A percentile compares a stretch with the other conserved stretches of the same genome.
phyloP scores from a whole-genome alignment of 257 asterid genomes.

The Primulina huaijiensis region DNA sequence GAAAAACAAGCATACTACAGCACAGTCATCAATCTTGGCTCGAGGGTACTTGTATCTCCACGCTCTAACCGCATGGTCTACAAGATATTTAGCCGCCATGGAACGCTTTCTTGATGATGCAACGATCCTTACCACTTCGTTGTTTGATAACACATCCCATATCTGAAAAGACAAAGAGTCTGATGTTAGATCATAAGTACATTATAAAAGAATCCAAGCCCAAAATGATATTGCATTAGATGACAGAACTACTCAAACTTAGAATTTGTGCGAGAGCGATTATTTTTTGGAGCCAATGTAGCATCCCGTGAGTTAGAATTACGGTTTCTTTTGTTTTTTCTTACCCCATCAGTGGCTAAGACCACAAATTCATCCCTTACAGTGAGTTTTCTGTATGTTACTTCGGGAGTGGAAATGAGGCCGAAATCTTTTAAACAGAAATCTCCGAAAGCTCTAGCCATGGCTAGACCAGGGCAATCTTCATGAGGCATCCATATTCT shows the following conservation, averaged over 20 bases:
- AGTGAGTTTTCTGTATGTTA: constrained; percentile 52
- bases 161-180: constrained; percentile 30
- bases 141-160: constrained; percentile 80
- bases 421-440: constrained; percentile 83
- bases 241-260: not conserved
- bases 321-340: constrained; percentile 4
- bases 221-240: not conserved
- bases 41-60: constrained; percentile 69
- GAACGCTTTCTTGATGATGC: constrained; percentile 62
- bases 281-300: no score
- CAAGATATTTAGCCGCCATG: constrained; percentile 53
- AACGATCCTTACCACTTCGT: constrained; percentile 57
- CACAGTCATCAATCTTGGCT: constrained; percentile 73
- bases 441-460: constrained; percentile 93
- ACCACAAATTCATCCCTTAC: constrained; percentile 73
- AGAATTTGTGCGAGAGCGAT: no score
- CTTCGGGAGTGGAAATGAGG: constrained; percentile 67
- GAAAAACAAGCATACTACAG: constrained; percentile 65
- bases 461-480: constrained; percentile 92
- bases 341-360: constrained; percentile 92
- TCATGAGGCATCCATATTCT: constrained; percentile 89
- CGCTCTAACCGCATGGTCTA: constrained; percentile 56
- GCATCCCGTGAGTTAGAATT: no score
- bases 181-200: not conserved
- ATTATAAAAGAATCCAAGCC: not conserved